phyloP scores from a whole-genome alignment of 2,329 filamentous ascomycete species.

The Apiospora hydei region DNA sequence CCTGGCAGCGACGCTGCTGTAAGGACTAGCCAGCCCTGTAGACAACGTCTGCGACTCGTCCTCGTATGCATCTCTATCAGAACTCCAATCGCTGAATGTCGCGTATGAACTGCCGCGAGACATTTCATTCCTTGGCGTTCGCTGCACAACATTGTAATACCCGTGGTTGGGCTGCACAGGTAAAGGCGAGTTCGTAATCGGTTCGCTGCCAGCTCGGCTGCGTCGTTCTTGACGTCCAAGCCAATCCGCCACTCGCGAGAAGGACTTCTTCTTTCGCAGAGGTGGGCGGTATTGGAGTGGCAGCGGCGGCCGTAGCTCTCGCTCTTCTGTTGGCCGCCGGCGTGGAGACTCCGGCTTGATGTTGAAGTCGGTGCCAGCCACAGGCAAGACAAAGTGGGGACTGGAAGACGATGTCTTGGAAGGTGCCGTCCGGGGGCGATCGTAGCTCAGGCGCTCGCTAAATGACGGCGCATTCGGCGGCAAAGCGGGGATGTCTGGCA shows the following conservation, averaged over 20 bases:
- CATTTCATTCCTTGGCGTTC: conserved; percentile 33
- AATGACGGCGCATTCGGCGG: conserved; percentile 66
- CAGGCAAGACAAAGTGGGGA: conserved; percentile 42
- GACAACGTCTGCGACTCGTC: conserved; percentile 51
- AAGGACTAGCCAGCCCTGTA: conserved; percentile 56
- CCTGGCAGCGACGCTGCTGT: conserved; percentile 52
- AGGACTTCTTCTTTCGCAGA: conserved; percentile 71
- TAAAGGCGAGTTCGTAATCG: conserved; percentile 63
- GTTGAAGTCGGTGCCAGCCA: conserved; percentile 8
- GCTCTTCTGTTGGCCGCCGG: background rate
- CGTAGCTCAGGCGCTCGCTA: conserved; percentile 59
- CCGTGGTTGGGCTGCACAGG: conserved; percentile 60
- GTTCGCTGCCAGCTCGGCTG: conserved; percentile 50
- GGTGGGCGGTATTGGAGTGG: conserved; percentile 67
- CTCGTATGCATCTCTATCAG: conserved; percentile 32
- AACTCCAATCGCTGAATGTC: conserved; percentile 58
- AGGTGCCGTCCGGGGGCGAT: conserved; percentile 48
- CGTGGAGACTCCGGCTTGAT: background rate
- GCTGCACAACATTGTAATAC: conserved; percentile 64
- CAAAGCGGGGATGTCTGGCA: conserved; percentile 64
- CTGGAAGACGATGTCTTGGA: conserved; percentile 43
- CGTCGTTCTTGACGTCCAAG: conserved; percentile 47
- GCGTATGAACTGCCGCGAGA: conserved; percentile 52
- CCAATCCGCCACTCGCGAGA: conserved; percentile 68
- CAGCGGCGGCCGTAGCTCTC: conserved; percentile 57